Percentiles rank a stretch among this genome's conserved stretches.
Evolutionary conservation across 305 asterid genomes (phyloP).

Genomic region (Fraxinus baroniana): DNA sequence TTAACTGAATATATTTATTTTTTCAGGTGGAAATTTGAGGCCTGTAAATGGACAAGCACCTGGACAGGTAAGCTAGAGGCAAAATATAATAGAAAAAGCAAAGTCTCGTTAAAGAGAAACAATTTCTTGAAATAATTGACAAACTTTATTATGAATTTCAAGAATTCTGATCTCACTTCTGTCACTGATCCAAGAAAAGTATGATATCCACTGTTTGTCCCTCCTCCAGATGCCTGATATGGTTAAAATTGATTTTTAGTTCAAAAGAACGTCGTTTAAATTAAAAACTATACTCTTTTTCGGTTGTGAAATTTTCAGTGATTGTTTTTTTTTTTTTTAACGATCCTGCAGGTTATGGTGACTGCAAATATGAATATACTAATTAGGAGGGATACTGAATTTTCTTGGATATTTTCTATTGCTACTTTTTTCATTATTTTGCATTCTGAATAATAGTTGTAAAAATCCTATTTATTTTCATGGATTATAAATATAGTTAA

Average conservation of each 20-base stretch:
- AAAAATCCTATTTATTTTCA: background rate
- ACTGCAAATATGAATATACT: slow-evolving; percentile 7
- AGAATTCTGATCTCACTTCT: slow-evolving; percentile 25
- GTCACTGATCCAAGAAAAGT: slow-evolving; percentile 46
- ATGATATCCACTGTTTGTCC: background rate
- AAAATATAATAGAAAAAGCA: background rate
- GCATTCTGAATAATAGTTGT: background rate
- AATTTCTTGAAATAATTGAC: background rate
- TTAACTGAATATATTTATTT: background rate
- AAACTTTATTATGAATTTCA: background rate
- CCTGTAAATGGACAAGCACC: slow-evolving; percentile 24
- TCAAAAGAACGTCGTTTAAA: too few species aligned
- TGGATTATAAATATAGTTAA: background rate
- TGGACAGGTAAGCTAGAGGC: slow-evolving; percentile 22
- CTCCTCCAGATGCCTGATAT: background rate
- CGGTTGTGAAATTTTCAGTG: too few species aligned
- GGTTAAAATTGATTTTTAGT: too few species aligned
- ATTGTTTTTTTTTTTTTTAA: too few species aligned
- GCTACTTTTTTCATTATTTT: background rate
- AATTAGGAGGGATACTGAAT: background rate
- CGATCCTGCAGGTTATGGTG: slow-evolving; percentile 10
- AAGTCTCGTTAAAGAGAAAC: background rate
- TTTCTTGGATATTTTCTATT: background rate
- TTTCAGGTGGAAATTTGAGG: slow-evolving; percentile 22
- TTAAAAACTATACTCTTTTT: too few species aligned